Evolutionary conservation across 176 grass and related monocot species (phyloP).

Genomic region (Eragrostis nindensis): DNA sequence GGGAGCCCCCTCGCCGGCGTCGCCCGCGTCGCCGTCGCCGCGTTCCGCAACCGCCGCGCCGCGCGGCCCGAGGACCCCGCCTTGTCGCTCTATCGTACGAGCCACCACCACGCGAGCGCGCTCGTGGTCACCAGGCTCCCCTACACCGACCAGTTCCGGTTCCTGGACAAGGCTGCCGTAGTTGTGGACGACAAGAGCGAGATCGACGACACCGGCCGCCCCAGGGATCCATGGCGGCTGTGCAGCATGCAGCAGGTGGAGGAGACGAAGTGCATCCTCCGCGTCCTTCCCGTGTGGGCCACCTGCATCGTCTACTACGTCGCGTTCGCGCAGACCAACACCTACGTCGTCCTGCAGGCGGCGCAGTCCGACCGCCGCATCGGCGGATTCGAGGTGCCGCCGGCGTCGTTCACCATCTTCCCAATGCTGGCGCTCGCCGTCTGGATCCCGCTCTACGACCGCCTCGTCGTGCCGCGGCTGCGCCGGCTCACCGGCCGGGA

Average conservation of each 20-base stretch:
- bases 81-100: slow-evolving; percentile 50
- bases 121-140: slow-evolving; percentile 60
- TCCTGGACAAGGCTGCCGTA: slow-evolving; percentile 75
- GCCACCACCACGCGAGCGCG: slow-evolving; percentile 48
- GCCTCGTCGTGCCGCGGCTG: slow-evolving; percentile 52
- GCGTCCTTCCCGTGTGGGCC: slow-evolving; percentile 62
- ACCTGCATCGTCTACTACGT: slow-evolving; percentile 60
- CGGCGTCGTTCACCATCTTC: slow-evolving; percentile 59
- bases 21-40: slow-evolving; percentile 46
- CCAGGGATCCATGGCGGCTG: slow-evolving; percentile 53
- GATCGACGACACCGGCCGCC: slow-evolving; percentile 12
- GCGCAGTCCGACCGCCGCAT: slow-evolving; percentile 60
- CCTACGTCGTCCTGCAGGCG: slow-evolving; percentile 68
- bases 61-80: slow-evolving; percentile 5
- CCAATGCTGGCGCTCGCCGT: slow-evolving; percentile 64
- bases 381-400: slow-evolving; percentile 53
- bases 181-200: slow-evolving; percentile 34
- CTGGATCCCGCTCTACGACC: slow-evolving; percentile 73
- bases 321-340: slow-evolving; percentile 50
- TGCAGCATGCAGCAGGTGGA: slow-evolving; percentile 79
- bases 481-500: slow-evolving; percentile 43
- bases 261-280: slow-evolving; percentile 73
- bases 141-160: slow-evolving; percentile 76
- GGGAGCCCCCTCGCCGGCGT: slow-evolving; percentile 61
- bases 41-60: slow-evolving; percentile 39